Evolutionary conservation across 2,329 filamentous ascomycete genomes (phyloP).

Genomic region (Sporothrix humicola): DNA sequence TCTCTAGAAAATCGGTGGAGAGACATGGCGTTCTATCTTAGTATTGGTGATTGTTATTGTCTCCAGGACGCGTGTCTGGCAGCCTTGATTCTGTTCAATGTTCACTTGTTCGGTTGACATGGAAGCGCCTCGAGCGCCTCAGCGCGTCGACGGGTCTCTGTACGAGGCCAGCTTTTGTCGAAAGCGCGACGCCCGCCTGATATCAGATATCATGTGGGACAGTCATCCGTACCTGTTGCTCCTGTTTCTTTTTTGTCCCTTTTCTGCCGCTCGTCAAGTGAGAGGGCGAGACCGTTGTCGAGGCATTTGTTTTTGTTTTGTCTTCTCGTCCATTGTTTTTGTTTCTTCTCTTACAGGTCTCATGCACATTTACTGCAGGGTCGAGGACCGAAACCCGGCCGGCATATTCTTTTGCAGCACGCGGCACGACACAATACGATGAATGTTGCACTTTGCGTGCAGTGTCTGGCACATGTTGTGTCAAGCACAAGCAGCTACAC

Average conservation of each 20-base stretch:
- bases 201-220: slow-evolving; percentile 9
- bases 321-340: background rate
- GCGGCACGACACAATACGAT: too few relatives aligned
- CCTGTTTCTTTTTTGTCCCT: background rate
- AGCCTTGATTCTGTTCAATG: background rate
- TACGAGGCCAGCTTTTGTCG: background rate
- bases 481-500: background rate
- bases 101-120: background rate
- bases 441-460: background rate
- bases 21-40: background rate
- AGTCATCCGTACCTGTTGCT: background rate
- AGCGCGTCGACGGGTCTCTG: background rate
- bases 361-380: background rate
- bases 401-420: background rate
- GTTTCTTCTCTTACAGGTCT: background rate
- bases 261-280: background rate
- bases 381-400: background rate
- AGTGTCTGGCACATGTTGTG: slow-evolving; percentile 26
- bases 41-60: background rate
- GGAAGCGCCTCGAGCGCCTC: background rate
- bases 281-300: background rate
- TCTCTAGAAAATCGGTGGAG: background rate
- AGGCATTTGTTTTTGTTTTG: background rate
- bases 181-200: background rate
- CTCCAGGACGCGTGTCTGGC: background rate